Evolutionary conservation across 257 asterid genomes (phyloP).

Genomic region (Solanum chilense): DNA sequence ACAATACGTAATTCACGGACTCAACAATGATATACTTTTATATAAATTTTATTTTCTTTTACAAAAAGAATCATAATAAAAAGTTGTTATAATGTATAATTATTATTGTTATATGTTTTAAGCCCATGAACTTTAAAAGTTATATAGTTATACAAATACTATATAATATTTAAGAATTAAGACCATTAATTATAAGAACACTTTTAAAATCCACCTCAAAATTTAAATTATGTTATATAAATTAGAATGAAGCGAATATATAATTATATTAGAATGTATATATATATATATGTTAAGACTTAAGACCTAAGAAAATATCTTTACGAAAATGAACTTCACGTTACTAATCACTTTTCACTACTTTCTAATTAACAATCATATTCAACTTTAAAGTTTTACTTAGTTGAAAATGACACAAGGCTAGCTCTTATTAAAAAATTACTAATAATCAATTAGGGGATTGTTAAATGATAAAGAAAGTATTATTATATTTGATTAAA

Average conservation of each 20-base stretch:
- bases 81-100: too few relatives aligned
- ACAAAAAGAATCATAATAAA: too few relatives aligned
- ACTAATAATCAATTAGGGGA: not conserved
- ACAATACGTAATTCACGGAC: not conserved
- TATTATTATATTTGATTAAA: not conserved
- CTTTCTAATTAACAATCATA: not conserved
- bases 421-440: not conserved
- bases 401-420: not conserved
- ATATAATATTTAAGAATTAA: not conserved
- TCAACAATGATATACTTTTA: not conserved
- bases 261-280: not conserved
- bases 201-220: accelerated
- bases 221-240: not conserved
- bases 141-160: not conserved
- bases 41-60: too few relatives aligned
- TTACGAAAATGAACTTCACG: not conserved
- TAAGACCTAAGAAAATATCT: not conserved
- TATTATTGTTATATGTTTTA: too few relatives aligned
- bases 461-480: not conserved
- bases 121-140: not conserved
- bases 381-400: not conserved
- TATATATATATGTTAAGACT: not conserved
- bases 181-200: not conserved
- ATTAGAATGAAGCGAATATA: not conserved
- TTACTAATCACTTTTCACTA: not conserved